phyloP scores from a whole-genome alignment of 208 protist genomes.

The Porcisia hertigi region DNA sequence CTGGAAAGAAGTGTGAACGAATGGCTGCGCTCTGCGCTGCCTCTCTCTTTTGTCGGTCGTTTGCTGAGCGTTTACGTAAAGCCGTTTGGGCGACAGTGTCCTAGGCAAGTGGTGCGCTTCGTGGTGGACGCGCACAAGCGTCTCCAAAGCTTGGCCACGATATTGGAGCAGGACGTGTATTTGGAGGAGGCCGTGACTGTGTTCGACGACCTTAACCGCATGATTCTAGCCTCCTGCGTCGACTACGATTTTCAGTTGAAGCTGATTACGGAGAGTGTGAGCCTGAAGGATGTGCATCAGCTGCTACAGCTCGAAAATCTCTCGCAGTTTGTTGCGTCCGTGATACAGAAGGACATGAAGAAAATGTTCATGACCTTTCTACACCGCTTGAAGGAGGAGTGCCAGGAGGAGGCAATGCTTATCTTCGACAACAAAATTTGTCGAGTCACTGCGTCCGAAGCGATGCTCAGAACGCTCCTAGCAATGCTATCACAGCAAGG shows the following conservation, averaged over 20 bases:
- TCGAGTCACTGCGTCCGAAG: constrained; percentile 41
- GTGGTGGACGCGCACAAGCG: constrained; percentile 59
- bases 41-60: constrained; percentile 69
- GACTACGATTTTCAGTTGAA: constrained; percentile 84
- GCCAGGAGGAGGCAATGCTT: constrained; percentile 54
- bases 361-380: constrained; percentile 85
- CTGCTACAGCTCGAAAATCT: constrained; percentile 65
- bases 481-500: constrained; percentile 68
- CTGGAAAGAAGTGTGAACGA: constrained; percentile 10
- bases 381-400: constrained; percentile 74
- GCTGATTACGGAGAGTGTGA: constrained; percentile 67
- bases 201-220: constrained; percentile 62
- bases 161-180: constrained; percentile 20
- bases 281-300: constrained; percentile 67
- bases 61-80: constrained; percentile 62
- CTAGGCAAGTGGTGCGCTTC: constrained; percentile 43
- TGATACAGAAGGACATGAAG: constrained; percentile 79
- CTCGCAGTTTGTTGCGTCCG: constrained; percentile 53
- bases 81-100: constrained; percentile 67
- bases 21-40: constrained; percentile 32
- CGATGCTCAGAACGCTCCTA: constrained; percentile 63
- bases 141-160: constrained; percentile 23
- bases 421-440: constrained; percentile 36
- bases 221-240: constrained; percentile 75
- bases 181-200: constrained; percentile 52